phyloP scores from a whole-genome alignment of 495 filamentous ascomycete genomes.

The Hypoxylon lienhwacheense region DNA sequence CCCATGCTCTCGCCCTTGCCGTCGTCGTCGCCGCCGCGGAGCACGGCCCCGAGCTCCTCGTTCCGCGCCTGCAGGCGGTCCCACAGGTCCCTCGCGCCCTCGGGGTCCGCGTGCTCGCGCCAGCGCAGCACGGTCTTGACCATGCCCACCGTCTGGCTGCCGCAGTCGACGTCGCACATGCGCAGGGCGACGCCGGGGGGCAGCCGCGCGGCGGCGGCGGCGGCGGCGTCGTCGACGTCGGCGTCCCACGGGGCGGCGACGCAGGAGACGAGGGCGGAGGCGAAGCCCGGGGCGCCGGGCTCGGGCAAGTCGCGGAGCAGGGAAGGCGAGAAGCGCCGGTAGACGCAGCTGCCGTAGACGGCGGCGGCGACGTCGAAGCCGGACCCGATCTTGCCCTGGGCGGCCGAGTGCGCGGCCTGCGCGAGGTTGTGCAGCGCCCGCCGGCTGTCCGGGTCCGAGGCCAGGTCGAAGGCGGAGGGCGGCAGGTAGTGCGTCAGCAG shows the following conservation, averaged over 20 bases:
- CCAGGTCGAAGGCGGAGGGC: conserved; percentile 55
- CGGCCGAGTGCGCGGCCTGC: conserved; percentile 91
- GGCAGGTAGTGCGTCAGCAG: conserved; percentile 81
- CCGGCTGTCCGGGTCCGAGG: conserved; percentile 37
- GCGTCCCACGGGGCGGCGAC: conserved; percentile 80
- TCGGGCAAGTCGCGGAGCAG: conserved; percentile 68
- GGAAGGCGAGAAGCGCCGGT: conserved; percentile 84
- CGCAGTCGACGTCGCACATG: conserved; percentile 95
- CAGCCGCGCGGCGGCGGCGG: conserved; percentile 69
- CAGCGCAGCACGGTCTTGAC: conserved; percentile 87
- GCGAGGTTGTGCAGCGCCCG: conserved; percentile 82
- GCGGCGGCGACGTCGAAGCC: conserved; percentile 97
- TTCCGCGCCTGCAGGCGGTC: conserved; percentile 71
- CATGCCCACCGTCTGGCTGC: conserved; percentile 91
- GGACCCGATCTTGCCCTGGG: conserved; percentile 93
- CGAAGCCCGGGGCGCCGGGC: conserved; percentile 65
- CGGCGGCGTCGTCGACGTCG: conserved; percentile 64
- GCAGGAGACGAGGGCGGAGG: conserved; percentile 59
- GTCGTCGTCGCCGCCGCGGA: conserved; percentile 46
- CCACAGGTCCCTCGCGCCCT: conserved; percentile 73
- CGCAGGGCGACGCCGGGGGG: conserved; percentile 75
- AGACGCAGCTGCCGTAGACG: conserved; percentile 85
- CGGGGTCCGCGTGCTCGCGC: conserved; percentile 67
- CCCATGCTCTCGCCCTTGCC: conserved; percentile 41
- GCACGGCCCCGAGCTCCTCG: conserved; percentile 65